Evolutionary conservation across 2,329 filamentous ascomycete genomes (phyloP).

Genomic region (Ophiostoma sp.): DNA sequence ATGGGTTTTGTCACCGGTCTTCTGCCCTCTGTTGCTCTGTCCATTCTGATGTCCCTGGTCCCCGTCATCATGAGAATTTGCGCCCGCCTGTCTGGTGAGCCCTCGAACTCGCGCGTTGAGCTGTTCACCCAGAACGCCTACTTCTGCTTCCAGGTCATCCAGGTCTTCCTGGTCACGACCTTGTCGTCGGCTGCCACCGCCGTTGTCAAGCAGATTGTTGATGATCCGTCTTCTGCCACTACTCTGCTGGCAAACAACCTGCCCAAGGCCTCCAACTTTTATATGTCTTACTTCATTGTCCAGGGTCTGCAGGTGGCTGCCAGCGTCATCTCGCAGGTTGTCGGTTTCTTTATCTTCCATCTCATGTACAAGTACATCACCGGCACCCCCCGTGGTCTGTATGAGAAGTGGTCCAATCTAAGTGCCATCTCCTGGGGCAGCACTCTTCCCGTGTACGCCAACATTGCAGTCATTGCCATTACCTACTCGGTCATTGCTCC

Average conservation of each 20-base stretch:
- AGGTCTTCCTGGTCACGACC: slow-evolving; percentile 81
- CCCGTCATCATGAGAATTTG: slow-evolving; percentile 76
- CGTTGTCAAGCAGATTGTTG: slow-evolving; percentile 56
- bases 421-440: slow-evolving; percentile 78
- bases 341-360: slow-evolving; percentile 67
- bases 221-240: slow-evolving; percentile 58
- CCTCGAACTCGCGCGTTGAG: slow-evolving; percentile 74
- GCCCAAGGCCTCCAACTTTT: slow-evolving; percentile 86
- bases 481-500: slow-evolving; percentile 81
- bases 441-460: slow-evolving; percentile 73
- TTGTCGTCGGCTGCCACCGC: slow-evolving; percentile 74
- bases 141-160: slow-evolving; percentile 81
- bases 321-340: slow-evolving; percentile 64
- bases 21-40: slow-evolving; percentile 70
- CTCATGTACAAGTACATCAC: slow-evolving; percentile 69
- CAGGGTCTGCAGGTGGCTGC: slow-evolving; percentile 80
- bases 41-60: slow-evolving; percentile 80
- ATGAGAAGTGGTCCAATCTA: slow-evolving; percentile 68
- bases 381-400: slow-evolving; percentile 74
- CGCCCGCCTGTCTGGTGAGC: slow-evolving; percentile 74
- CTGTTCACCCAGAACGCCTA: slow-evolving; percentile 87
- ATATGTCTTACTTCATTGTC: slow-evolving; percentile 89
- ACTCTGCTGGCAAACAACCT: slow-evolving; percentile 65
- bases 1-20: slow-evolving; percentile 80
- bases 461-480: slow-evolving; percentile 72